phyloP scores from a whole-genome alignment of 2,329 filamentous ascomycete species.

The Alternaria gansuensis region DNA sequence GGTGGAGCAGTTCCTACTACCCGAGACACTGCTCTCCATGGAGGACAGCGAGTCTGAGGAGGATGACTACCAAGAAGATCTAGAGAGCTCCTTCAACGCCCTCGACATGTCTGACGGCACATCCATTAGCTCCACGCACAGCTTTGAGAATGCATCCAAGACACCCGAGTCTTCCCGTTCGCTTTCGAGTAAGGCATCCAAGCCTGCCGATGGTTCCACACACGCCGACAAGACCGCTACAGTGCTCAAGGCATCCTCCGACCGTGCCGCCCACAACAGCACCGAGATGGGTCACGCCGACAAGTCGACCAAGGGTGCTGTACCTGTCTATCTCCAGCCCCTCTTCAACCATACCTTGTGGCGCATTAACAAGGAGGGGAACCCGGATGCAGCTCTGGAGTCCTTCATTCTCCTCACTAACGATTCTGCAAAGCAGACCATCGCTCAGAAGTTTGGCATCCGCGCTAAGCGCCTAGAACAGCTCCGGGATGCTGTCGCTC shows the following conservation, averaged over 20 bases:
- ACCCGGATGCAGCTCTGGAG: conserved; percentile 58
- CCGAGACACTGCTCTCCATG: conserved; percentile 60
- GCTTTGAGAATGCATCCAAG: conserved; percentile 49
- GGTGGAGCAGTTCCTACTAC: conserved; percentile 60
- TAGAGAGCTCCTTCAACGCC: conserved; percentile 50
- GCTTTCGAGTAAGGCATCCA: conserved; percentile 40
- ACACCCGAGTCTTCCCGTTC: conserved; percentile 55
- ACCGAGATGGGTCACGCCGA: conserved; percentile 32
- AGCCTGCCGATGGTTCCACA: conserved; percentile 33
- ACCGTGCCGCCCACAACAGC: conserved; percentile 46
- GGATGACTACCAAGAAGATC: conserved; percentile 50
- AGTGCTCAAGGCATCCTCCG: conserved; percentile 31
- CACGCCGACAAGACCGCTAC: conserved; percentile 32
- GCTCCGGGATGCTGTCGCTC: conserved; percentile 58
- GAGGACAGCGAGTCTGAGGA: conserved; percentile 54
- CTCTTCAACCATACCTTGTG: conserved; percentile 63
- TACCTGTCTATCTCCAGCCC: conserved; percentile 56
- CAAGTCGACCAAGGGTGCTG: conserved; percentile 40
- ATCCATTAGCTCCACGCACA: conserved; percentile 57
- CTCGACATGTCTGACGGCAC: conserved; percentile 51
- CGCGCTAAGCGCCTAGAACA: conserved; percentile 61
- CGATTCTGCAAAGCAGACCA: conserved; percentile 56
- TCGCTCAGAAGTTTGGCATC: conserved; percentile 61
- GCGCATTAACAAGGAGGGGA: conserved; percentile 60
- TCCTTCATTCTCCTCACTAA: conserved; percentile 63